Base-by-base conservation (phyloP, 331 rosid species). In the Rhamnella rubrinervis region DNA sequence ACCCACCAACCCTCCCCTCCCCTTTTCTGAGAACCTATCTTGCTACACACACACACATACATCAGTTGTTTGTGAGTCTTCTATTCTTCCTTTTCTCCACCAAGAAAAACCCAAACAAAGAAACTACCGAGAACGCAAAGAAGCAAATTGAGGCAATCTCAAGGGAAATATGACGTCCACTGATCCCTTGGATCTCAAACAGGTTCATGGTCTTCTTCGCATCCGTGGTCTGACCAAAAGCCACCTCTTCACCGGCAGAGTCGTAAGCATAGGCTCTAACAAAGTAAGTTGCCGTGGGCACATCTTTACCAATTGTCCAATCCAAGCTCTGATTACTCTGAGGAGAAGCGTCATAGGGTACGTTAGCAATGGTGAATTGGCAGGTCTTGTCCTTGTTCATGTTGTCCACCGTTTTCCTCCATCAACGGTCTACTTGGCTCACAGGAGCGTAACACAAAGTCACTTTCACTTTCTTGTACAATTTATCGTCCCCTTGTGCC, bases 201-300 rank as follows among this genome's bases (percentile, higher is more conserved):
- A 72, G 40, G 57, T 63, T 55, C n/a, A 35, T 63, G 14, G 0
- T 64, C 25, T 72, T 72, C 10, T 10, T n/a, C 4, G 40, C 49
- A 17, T 49, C 64, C 2, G 63, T 63, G 41, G 58, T 63, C 70
- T 72, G 77, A 0, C 77, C 77, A 31, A 63, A 71, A 10, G 65
- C 64, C 64, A 63, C 71, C 26, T 64, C 59, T 26, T 64, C 66
- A 1, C 59, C 39, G 26, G 49, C 17, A 5, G 68, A 60, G 68
- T 71, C 38, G 23, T 47, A 61, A 21, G 62, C 75, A 38, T 71
- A 71, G 68, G 60, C 75, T 60, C 75, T 60, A 15, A 57, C 71
- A 6, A 47, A 65, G 66, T 25, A 64, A 47, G 72, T 65, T 26
- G 71, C 66, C 6, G 72, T 56, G 6, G 77, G 77, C 13, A 58